Evolutionary conservation across 192 early-diverging fungal species (phyloP), one percentile per base, ranked within the genome.

Genomic region (Coemansia sp.): DNA sequence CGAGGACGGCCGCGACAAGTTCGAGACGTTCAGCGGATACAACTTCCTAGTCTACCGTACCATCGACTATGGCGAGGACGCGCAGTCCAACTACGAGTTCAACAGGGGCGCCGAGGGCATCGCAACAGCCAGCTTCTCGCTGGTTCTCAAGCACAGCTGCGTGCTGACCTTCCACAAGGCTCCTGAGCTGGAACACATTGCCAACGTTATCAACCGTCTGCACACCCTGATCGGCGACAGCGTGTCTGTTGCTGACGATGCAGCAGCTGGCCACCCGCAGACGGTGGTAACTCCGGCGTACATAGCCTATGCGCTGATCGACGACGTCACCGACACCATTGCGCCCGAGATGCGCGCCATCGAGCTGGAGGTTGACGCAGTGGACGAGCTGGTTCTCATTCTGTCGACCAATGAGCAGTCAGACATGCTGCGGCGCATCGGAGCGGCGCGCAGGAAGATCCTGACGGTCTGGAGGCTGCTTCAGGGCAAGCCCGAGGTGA

Each of bases 321-420:
- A 98, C 72, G 94, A 96, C 62, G 91, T 98, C 45, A 94, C 91
- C 2, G 97, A 98, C 67, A 85, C 85, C 7, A 94, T 98, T 69
- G 88, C 88, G 23, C 95, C 95, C 5, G 81, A 93, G 30, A 87
- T 98, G 63, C 84, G 87, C 38, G 79, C 86, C 14, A 90, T 99
- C 61, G 97, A 99, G 76, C 83, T 91, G 29, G 95, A 99, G 69
- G 95, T 97, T 3, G 94, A 97, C 55, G 87, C 92, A 0, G 94
- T 97, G 58, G 95, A 99, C 65, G 95, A 99, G 64, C 70, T 98
- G 1, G 95, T 99, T 11, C 80, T 99, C 17, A 90, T 98, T 34
- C 70, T 96, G 41, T 89, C 92, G 40, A 92, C 95, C 64, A 87
- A 88, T n/a, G 95, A 98, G 68, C 87, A 89, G 38, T 78, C 82